These are phyloP conservation scores for Acer yangbiense DNA, from an alignment of 345 rosid species.

Conservation along the genomic window DNA sequence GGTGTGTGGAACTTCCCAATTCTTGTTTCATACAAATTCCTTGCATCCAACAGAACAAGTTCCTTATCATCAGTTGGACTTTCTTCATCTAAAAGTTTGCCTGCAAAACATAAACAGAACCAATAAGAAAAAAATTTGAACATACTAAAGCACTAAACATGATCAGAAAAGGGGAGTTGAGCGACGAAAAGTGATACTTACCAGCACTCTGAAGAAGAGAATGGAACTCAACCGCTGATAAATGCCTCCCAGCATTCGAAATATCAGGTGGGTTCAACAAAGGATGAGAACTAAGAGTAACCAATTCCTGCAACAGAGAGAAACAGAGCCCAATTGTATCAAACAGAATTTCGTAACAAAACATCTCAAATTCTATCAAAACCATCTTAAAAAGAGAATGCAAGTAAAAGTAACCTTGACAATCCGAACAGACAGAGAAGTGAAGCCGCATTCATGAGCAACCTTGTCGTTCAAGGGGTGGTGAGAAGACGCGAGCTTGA, in stretches of 20 bases:
- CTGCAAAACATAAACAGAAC: constrained; percentile 32
- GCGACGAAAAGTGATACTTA: constrained; percentile 15
- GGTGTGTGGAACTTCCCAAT: constrained; percentile 75
- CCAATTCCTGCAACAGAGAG: constrained; percentile 64
- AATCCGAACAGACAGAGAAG: constrained; percentile 80
- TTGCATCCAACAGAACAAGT: constrained; percentile 80
- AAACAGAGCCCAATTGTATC: not conserved
- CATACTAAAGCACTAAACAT: not conserved
- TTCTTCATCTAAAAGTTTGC: constrained; percentile 31
- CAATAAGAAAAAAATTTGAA: not conserved
- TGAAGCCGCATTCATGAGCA: constrained; percentile 82
- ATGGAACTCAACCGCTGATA: constrained; percentile 88
- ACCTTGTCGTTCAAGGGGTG: constrained; percentile 71
- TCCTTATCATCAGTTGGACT: constrained; percentile 37
- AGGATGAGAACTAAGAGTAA: constrained; percentile 76
- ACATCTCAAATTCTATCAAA: not conserved
- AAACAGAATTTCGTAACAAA: not conserved
- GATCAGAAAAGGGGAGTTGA: not conserved
- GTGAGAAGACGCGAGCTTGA: constrained; percentile 81
- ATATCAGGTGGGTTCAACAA: constrained; percentile 62
- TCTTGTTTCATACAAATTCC: constrained; percentile 91
- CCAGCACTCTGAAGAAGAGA: constrained; percentile 69
- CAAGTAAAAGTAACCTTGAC: constrained; percentile 54
- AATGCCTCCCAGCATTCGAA: constrained; percentile 82
- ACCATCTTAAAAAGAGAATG: not conserved